Conservation (phyloP, 2,329 filamentous ascomycete genomes). For the Pyricularia sp. region DNA sequence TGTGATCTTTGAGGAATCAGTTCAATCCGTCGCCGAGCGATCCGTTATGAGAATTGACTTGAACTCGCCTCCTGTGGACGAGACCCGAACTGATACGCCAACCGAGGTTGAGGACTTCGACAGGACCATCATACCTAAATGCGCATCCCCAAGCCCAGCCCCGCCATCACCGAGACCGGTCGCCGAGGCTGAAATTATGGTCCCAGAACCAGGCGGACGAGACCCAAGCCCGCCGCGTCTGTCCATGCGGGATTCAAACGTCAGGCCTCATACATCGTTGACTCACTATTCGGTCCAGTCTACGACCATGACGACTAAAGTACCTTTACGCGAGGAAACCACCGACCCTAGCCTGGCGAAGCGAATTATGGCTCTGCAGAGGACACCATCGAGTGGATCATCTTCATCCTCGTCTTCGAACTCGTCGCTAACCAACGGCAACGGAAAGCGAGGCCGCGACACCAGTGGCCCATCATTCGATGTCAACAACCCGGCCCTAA, state of each 20-base stretch:
- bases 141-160: not conserved
- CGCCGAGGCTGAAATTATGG: not conserved
- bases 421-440: slow-evolving; percentile 7
- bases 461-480: slow-evolving; percentile 35
- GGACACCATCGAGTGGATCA: slow-evolving; percentile 28
- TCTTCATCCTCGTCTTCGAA: slow-evolving; percentile 4
- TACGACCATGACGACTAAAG: slow-evolving; percentile 40
- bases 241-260: not conserved
- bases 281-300: slow-evolving; percentile 36
- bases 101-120: not conserved
- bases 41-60: not conserved
- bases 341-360: slow-evolving; percentile 32
- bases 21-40: not conserved
- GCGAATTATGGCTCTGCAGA: slow-evolving; percentile 27
- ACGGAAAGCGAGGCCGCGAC: slow-evolving; percentile 17
- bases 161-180: not conserved
- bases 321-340: slow-evolving; percentile 40
- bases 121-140: not conserved
- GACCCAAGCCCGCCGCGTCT: not conserved
- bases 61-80: not conserved
- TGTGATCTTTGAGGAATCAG: slow-evolving; percentile 8
- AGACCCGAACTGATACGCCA: not conserved
- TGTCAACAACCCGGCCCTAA: slow-evolving; percentile 47
- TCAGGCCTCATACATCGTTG: slow-evolving; percentile 35
- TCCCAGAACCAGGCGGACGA: not conserved